A percentile compares a stretch with the other conserved stretches of the same genome.
Conservation (phyloP, 1,139 yeast genomes). For the Hemisphaericaspora xylofermentans region DNA sequence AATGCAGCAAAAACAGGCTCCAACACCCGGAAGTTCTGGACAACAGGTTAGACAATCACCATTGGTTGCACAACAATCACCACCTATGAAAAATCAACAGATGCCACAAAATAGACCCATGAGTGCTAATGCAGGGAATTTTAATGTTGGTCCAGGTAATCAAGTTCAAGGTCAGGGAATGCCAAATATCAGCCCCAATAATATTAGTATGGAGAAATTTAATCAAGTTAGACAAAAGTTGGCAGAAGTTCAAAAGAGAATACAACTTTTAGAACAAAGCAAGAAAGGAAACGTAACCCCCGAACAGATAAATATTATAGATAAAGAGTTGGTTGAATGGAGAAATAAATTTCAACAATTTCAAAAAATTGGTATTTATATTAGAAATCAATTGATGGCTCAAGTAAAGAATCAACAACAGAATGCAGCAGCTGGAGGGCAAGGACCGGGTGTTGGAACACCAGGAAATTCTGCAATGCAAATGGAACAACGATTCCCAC, state of each 20-base stretch:
- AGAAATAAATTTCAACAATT: conserved; percentile 38
- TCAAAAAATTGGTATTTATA: conserved; percentile 40
- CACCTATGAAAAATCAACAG: conserved; percentile 9
- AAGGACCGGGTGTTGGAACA: conserved; percentile 2
- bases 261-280: conserved; percentile 29
- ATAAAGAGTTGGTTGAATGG: conserved; percentile 38
- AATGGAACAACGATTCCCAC: conserved; percentile 8
- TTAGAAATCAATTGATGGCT: conserved; percentile 40
- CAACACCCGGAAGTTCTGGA: conserved; percentile 4
- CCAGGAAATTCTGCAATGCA: conserved; percentile 2
- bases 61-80: conserved; percentile 12
- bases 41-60: conserved; percentile 12
- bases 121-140: background rate
- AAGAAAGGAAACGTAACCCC: conserved; percentile 23
- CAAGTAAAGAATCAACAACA: conserved; percentile 26
- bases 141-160: background rate
- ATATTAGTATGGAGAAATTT: conserved; percentile 43
- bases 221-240: conserved; percentile 40
- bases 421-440: conserved; percentile 9
- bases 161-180: background rate
- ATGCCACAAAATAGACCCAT: conserved; percentile 7
- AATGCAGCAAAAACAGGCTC: conserved; percentile 10
- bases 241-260: conserved; percentile 46
- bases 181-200: conserved; percentile 23
- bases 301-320: conserved; percentile 34